phyloP scores from a whole-genome alignment of 2,329 filamentous ascomycete genomes.

The Botrytis aclada region DNA sequence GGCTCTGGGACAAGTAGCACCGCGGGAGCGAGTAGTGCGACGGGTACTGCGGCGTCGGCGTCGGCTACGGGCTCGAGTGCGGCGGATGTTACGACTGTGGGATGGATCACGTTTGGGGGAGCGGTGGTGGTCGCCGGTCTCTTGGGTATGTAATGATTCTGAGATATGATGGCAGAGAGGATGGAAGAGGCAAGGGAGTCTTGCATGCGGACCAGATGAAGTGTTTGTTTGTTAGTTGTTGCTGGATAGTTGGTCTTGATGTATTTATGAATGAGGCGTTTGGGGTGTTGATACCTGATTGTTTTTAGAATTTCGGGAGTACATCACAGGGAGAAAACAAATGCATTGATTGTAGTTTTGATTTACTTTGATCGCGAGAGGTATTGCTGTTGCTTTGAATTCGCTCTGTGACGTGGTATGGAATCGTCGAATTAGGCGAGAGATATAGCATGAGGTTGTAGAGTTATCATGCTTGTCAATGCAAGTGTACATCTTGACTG shows the following conservation, averaged over 20 bases:
- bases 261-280: not conserved
- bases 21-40: not conserved
- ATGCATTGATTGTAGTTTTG: not conserved
- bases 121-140: constrained; percentile 2
- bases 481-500: not conserved
- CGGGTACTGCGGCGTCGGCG: not conserved
- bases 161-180: not conserved
- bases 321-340: not conserved
- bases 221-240: not conserved
- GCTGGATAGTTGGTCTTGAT: not conserved
- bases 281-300: not conserved
- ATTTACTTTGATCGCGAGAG: not conserved
- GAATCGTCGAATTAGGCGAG: not conserved
- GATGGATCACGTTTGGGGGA: not conserved
- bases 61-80: not conserved
- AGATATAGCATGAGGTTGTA: not conserved
- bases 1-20: not conserved
- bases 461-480: not conserved
- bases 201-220: not conserved
- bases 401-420: not conserved
- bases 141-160: not conserved
- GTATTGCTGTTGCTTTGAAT: not conserved
- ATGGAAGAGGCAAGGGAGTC: not conserved
- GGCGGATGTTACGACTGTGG: not conserved
- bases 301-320: not conserved